Conservation (phyloP, 495 filamentous ascomycete species). For the Podospora bellae-mahoneyi region DNA sequence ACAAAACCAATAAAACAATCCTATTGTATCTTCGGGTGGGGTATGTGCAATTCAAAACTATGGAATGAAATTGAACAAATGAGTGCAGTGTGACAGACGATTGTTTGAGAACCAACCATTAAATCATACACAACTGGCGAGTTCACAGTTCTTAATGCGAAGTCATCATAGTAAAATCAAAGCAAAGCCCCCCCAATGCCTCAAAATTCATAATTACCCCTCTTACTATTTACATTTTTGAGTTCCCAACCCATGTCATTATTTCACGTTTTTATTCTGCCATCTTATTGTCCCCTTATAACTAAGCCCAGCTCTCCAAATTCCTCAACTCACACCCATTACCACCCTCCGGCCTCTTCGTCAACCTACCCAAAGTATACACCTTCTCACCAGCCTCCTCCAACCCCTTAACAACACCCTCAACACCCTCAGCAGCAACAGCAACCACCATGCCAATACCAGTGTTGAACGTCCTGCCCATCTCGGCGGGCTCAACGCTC, state of each 20-base stretch:
- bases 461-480: slow-evolving; percentile 89
- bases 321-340: slow-evolving; percentile 68
- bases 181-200: neutral
- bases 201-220: neutral
- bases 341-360: slow-evolving; percentile 46
- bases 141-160: no score
- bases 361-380: slow-evolving; percentile 68
- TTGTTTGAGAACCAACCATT: no score
- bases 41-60: no score
- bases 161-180: no score
- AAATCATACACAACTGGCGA: no score
- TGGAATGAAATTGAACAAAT: no score
- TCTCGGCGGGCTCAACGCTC: slow-evolving; percentile 68
- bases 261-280: neutral
- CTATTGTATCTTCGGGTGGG: no score
- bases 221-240: neutral
- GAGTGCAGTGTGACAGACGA: no score
- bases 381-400: slow-evolving; percentile 70
- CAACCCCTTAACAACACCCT: slow-evolving; percentile 52
- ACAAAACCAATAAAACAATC: no score
- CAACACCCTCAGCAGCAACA: slow-evolving; percentile 56
- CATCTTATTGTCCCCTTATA: neutral
- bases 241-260: neutral
- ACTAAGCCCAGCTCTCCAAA: slow-evolving; percentile 63
- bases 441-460: slow-evolving; percentile 91